These are phyloP conservation scores for Neofusicoccum laricinum DNA, from an alignment of 2,329 filamentous ascomycete genomes.

Conservation along the genomic window DNA sequence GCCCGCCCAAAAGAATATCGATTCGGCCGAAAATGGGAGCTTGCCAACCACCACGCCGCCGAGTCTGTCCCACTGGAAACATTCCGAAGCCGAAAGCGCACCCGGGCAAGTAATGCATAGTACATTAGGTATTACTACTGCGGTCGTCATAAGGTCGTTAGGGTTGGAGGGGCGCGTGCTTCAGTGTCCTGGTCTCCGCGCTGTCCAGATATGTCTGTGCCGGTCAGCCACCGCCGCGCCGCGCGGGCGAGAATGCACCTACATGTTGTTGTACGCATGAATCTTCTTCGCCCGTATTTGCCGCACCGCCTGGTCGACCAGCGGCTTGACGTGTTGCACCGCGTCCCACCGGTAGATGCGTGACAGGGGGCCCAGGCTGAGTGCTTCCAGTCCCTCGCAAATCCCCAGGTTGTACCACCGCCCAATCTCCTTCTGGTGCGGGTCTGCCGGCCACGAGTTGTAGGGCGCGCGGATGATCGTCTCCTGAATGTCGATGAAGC, in stretches of 20 bases:
- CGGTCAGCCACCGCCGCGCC: slow-evolving; percentile 3
- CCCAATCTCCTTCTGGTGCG: slow-evolving; percentile 65
- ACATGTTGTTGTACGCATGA: slow-evolving; percentile 75
- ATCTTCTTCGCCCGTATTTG: slow-evolving; percentile 68
- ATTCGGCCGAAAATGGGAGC: slow-evolving; percentile 15
- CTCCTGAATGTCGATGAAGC: slow-evolving; percentile 78
- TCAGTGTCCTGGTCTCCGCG: slow-evolving; percentile 43
- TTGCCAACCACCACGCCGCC: slow-evolving; percentile 13
- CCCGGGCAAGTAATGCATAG: slow-evolving; percentile 16
- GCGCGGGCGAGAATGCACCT: slow-evolving; percentile 43
- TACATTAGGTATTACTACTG: slow-evolving; percentile 19
- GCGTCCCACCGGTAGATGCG: slow-evolving; percentile 60
- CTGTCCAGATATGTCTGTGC: slow-evolving; percentile 47
- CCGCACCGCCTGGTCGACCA: slow-evolving; percentile 61
- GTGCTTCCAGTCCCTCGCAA: slow-evolving; percentile 67
- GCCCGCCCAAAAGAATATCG: slow-evolving; percentile 12
- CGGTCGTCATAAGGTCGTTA: slow-evolving; percentile 17
- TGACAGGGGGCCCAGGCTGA: slow-evolving; percentile 72
- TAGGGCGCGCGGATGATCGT: slow-evolving; percentile 66
- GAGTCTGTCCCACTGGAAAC: slow-evolving; percentile 12
- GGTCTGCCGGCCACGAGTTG: slow-evolving; percentile 68
- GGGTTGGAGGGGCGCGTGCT: neutral
- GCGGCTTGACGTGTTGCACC: slow-evolving; percentile 58
- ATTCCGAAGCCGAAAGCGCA: slow-evolving; percentile 17
- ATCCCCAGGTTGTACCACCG: slow-evolving; percentile 82